phyloP scores from a whole-genome alignment of 75 land plant species.

The Gnetum montanum region DNA sequence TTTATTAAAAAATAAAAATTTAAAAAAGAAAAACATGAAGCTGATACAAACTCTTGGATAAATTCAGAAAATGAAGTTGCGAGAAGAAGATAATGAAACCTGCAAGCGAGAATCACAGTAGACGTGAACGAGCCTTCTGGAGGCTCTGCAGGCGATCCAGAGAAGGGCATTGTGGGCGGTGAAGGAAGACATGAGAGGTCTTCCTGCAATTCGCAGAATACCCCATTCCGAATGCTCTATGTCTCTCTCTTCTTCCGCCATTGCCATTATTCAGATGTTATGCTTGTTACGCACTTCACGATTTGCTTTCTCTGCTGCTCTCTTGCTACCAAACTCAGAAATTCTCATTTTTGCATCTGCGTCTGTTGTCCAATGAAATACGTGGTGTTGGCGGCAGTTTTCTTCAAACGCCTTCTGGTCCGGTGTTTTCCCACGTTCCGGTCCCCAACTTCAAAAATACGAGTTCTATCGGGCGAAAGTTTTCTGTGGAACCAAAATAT shows the following conservation, averaged over 20 bases:
- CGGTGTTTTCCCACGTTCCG: no score
- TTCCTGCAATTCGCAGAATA: slow-evolving; percentile 15
- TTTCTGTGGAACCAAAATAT: no score
- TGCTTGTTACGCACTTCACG: neutral
- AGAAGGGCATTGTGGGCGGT: slow-evolving; percentile 19
- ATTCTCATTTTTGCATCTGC: neutral
- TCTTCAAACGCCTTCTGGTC: no score
- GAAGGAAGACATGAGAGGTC: slow-evolving; percentile 19
- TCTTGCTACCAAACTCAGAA: neutral
- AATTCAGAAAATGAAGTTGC: no score
- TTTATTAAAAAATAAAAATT: no score
- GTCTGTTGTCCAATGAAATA: neutral
- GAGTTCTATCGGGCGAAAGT: no score
- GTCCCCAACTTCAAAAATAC: no score
- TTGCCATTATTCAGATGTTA: neutral
- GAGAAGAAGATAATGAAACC: no score
- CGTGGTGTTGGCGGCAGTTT: no score
- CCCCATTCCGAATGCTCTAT: slow-evolving; percentile 29
- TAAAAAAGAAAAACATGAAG: neutral
- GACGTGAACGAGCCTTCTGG: slow-evolving; percentile 18
- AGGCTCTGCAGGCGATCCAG: slow-evolving; percentile 29
- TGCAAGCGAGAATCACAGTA: slow-evolving; percentile 16
- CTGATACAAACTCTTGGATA: neutral
- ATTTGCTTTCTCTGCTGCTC: no score
- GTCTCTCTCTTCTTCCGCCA: slow-evolving; percentile 11